phyloP scores from a whole-genome alignment of 257 asterid species.

The Rehmannia glutinosa region DNA sequence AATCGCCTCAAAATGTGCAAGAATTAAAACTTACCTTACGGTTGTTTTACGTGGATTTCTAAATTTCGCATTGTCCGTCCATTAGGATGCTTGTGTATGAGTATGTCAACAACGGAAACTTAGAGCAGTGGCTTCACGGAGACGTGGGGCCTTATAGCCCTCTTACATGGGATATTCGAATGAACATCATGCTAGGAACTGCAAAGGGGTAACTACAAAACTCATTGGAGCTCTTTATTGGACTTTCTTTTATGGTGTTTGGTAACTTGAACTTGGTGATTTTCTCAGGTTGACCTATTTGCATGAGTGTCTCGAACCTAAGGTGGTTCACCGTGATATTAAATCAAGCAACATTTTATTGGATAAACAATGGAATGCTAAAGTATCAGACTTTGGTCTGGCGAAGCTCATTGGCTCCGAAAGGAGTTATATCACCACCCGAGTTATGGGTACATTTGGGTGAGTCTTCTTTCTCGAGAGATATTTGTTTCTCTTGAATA shows the following conservation, averaged over 20 bases:
- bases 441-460: conserved; percentile 99
- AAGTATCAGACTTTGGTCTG: conserved; percentile 86
- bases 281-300: conserved; percentile 64
- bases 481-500: neutral
- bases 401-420: conserved; percentile 89
- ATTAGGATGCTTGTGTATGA: conserved; percentile 88
- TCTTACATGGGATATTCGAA: conserved; percentile 88
- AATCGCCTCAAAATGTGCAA: no score
- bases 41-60: neutral
- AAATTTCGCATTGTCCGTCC: neutral
- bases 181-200: conserved; percentile 82
- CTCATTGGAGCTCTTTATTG: neutral
- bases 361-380: conserved; percentile 72
- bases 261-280: neutral
- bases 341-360: conserved; percentile 86
- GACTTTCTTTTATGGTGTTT: neutral
- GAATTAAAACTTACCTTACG: no score
- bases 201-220: conserved; percentile 99
- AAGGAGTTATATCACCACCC: conserved; percentile 71
- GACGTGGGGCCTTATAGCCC: conserved; percentile 86
- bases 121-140: conserved; percentile 96
- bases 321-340: conserved; percentile 90
- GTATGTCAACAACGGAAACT: conserved; percentile 79
- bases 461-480: conserved; percentile 23
- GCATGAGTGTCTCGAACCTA: conserved; percentile 93